Evolutionary conservation across 352 stramenopile genomes (phyloP).

Genomic region (Pythium monospermum): DNA sequence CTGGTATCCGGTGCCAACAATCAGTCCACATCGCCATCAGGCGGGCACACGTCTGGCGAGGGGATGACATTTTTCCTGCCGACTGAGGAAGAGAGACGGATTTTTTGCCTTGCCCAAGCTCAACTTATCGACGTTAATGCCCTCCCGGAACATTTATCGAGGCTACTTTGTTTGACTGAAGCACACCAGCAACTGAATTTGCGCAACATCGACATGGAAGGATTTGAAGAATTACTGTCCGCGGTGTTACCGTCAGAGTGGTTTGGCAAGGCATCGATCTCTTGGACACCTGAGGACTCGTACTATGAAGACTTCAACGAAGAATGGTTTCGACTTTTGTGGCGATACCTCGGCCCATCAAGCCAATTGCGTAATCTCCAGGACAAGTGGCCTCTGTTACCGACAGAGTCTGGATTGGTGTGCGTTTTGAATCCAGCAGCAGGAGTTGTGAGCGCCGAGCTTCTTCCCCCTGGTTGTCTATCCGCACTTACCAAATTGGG

Average conservation of each 20-base stretch:
- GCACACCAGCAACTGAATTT: slow-evolving; percentile 40
- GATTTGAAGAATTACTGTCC: slow-evolving; percentile 50
- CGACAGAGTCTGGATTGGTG: slow-evolving; percentile 39
- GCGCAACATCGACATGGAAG: slow-evolving; percentile 37
- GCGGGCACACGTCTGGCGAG: not conserved
- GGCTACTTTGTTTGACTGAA: slow-evolving; percentile 30
- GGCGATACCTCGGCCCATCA: slow-evolving; percentile 53
- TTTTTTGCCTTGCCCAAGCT: slow-evolving; percentile 31
- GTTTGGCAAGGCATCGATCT: slow-evolving; percentile 31
- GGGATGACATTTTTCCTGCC: slow-evolving; percentile 36
- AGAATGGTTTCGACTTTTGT: slow-evolving; percentile 59
- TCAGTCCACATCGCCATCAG: not conserved
- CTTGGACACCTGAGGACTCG: slow-evolving; percentile 23
- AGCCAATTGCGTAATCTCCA: slow-evolving; percentile 36
- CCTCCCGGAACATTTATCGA: slow-evolving; percentile 22
- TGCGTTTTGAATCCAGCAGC: slow-evolving; percentile 33
- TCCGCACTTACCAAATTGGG: slow-evolving; percentile 25
- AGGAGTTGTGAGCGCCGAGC: slow-evolving; percentile 47
- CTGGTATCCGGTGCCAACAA: slow-evolving; percentile 31
- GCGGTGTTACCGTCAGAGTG: slow-evolving; percentile 42
- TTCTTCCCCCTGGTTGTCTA: slow-evolving; percentile 31
- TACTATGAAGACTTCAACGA: slow-evolving; percentile 24
- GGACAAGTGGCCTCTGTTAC: slow-evolving; percentile 67
- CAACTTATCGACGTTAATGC: slow-evolving; percentile 40
- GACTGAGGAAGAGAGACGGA: slow-evolving; percentile 33